Percentiles rank a stretch among this genome's conserved stretches.
Evolutionary conservation across 768 basidiomycete species (phyloP).

Genomic region (Mycena pura): DNA sequence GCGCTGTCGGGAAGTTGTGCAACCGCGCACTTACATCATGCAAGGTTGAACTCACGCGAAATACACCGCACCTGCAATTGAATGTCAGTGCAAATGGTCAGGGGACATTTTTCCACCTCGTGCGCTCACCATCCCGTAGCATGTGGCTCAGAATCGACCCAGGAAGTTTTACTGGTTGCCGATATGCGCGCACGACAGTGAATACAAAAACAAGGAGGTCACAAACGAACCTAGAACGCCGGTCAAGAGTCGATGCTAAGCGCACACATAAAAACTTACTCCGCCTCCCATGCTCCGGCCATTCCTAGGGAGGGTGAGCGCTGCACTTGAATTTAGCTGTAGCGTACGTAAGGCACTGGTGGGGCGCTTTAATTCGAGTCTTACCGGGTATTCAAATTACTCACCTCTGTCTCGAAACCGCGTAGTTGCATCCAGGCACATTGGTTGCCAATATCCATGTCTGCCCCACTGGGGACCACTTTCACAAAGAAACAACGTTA

Average conservation of each 20-base stretch:
- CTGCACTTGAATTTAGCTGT: background rate
- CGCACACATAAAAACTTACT: background rate
- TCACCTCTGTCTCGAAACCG: background rate
- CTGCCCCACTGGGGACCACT: conserved; percentile 1
- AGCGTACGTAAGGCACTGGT: background rate
- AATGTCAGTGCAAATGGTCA: background rate
- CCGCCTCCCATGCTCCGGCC: conserved; percentile 11
- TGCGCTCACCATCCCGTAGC: background rate
- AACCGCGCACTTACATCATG: background rate
- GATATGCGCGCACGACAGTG: background rate
- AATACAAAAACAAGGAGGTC: background rate
- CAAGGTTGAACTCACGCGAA: conserved; percentile 1
- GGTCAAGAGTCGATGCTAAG: no score
- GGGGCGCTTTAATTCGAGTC: background rate
- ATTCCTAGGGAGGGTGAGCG: background rate
- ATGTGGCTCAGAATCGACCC: background rate
- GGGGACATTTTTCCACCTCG: background rate
- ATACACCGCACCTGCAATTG: conserved; percentile 1
- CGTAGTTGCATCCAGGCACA: background rate
- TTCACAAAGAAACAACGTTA: background rate
- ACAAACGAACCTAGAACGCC: background rate
- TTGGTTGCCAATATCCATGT: background rate
- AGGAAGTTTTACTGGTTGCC: background rate
- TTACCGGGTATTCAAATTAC: background rate
- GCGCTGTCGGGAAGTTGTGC: background rate